A percentile compares a stretch with the other conserved stretches of the same genome.
These are phyloP conservation scores for Tulasnella sp. DNA, from an alignment of 768 basidiomycete species.

Conservation along the genomic window DNA sequence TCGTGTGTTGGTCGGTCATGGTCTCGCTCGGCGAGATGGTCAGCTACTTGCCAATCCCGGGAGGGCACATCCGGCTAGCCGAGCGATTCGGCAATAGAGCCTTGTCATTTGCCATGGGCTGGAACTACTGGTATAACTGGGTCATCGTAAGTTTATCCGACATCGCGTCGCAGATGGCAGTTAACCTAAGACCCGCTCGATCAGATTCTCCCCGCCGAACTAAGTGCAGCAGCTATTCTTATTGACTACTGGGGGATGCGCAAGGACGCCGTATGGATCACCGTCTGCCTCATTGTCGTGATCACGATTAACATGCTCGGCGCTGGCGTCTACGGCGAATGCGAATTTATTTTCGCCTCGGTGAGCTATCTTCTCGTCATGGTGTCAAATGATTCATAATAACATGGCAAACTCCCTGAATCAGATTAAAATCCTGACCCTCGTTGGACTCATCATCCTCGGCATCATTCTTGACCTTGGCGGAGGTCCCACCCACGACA, in stretches of 20 bases:
- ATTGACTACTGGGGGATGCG: constrained; percentile 60
- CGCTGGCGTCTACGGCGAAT: constrained; percentile 35
- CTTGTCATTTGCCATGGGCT: constrained; percentile 44
- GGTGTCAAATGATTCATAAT: background rate
- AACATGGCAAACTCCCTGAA: background rate
- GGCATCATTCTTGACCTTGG: constrained; percentile 77
- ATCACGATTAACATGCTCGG: constrained; percentile 68
- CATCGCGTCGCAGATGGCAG: too few species aligned
- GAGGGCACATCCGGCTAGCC: constrained; percentile 48
- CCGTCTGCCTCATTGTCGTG: constrained; percentile 66
- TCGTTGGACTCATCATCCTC: constrained; percentile 54
- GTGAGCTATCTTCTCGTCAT: constrained; percentile 60
- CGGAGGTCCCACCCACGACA: constrained; percentile 75
- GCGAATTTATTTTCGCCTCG: constrained; percentile 83
- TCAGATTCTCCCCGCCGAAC: constrained; percentile 30
- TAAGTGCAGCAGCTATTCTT: constrained; percentile 44
- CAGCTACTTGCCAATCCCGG: constrained; percentile 67
- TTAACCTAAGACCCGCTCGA: background rate
- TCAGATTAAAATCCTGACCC: constrained; percentile 36
- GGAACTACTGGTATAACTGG: constrained; percentile 32
- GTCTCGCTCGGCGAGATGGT: constrained; percentile 55
- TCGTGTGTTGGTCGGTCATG: constrained; percentile 48
- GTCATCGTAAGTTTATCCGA: constrained; percentile 22
- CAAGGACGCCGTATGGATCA: constrained; percentile 66
- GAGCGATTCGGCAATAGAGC: constrained; percentile 77